Evolutionary conservation across 208 protist genomes (phyloP).

Genomic region (Strigomonas oncopelti): DNA sequence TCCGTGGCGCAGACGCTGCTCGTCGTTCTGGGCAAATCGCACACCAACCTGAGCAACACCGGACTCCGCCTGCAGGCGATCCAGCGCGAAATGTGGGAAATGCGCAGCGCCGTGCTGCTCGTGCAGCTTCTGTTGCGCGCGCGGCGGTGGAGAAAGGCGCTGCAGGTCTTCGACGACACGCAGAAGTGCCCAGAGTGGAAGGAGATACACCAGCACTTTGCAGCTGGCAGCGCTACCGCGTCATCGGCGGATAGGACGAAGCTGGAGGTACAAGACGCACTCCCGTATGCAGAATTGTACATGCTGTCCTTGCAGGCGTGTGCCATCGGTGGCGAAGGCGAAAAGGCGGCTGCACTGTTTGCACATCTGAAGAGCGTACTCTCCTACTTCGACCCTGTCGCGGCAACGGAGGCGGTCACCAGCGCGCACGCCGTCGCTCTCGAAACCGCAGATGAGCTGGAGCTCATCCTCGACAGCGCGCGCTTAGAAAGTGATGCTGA

Average conservation of each 20-base stretch:
- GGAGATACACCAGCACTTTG: not conserved
- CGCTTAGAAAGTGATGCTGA: too few species aligned
- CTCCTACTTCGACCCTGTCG: not conserved
- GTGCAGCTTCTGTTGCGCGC: slow-evolving; percentile 49
- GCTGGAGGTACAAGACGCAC: slow-evolving; percentile 5
- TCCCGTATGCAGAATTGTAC: slow-evolving; percentile 10
- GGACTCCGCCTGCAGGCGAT: slow-evolving; percentile 43
- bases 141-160: slow-evolving; percentile 56
- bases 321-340: slow-evolving; percentile 57
- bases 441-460: too few species aligned
- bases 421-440: not conserved
- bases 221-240: not conserved
- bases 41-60: slow-evolving; percentile 67
- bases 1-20: slow-evolving; percentile 37
- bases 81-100: slow-evolving; percentile 37
- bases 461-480: too few species aligned
- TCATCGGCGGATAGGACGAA: too few species aligned
- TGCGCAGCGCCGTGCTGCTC: slow-evolving; percentile 33
- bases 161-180: slow-evolving; percentile 43
- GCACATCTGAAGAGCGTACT: slow-evolving; percentile 41
- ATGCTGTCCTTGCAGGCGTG: slow-evolving; percentile 66
- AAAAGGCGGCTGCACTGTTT: slow-evolving; percentile 45
- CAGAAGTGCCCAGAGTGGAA: slow-evolving; percentile 24
- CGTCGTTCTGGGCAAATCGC: slow-evolving; percentile 35
- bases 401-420: not conserved